Percentiles rank a stretch among this genome's conserved stretches.
These are phyloP conservation scores for Cordyceps javanica DNA, from an alignment of 2,329 filamentous ascomycete genomes.

Conservation along the genomic window DNA sequence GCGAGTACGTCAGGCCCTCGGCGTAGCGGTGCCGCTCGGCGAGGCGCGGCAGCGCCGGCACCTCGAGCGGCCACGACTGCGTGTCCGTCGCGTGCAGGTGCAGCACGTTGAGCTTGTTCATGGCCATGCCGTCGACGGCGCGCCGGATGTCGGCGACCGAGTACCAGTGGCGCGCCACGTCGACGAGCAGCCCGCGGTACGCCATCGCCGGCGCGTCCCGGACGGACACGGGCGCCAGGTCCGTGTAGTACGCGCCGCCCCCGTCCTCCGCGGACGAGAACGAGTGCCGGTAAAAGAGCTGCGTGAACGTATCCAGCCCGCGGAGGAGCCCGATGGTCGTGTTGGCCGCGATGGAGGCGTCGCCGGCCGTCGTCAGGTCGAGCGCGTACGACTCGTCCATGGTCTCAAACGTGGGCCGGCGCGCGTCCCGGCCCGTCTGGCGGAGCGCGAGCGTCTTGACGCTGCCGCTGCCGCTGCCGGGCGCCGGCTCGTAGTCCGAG, in stretches of 20 bases:
- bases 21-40: constrained; percentile 68
- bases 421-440: constrained; percentile 48
- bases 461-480: constrained; percentile 44
- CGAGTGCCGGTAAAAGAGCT: constrained; percentile 72
- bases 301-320: constrained; percentile 67
- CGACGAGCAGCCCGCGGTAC: constrained; percentile 75
- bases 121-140: constrained; percentile 69
- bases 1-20: constrained; percentile 60
- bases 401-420: constrained; percentile 48
- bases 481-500: constrained; percentile 31
- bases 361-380: constrained; percentile 49
- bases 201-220: constrained; percentile 66
- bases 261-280: too few species aligned
- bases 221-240: constrained; percentile 63
- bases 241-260: constrained; percentile 58
- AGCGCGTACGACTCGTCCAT: constrained; percentile 74
- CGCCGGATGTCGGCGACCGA: constrained; percentile 60
- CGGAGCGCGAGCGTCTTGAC: constrained; percentile 56
- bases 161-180: constrained; percentile 69
- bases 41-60: constrained; percentile 58
- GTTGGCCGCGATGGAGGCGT: constrained; percentile 56
- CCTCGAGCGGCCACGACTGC: constrained; percentile 82
- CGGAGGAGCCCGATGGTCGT: constrained; percentile 64
- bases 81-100: constrained; percentile 78
- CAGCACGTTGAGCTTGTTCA: constrained; percentile 77